phyloP scores from a whole-genome alignment of 306 rosid species.

The Coriaria nepalensis region DNA sequence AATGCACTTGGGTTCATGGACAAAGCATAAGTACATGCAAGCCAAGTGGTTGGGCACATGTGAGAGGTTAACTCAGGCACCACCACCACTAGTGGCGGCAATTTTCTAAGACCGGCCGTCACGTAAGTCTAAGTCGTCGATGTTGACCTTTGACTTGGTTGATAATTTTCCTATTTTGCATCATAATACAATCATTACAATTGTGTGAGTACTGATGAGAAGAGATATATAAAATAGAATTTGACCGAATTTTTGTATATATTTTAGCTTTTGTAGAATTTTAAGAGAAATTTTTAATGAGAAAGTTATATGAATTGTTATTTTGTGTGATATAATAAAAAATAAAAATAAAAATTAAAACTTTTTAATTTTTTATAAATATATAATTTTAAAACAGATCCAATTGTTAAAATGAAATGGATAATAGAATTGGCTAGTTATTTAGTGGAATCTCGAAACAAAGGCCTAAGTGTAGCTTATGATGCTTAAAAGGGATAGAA shows the following conservation, averaged over 20 bases:
- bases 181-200: conserved; percentile 27
- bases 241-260: background rate
- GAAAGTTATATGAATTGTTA: too few species aligned
- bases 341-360: too few species aligned
- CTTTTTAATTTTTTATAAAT: too few species aligned
- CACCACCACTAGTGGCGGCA: conserved; percentile 9
- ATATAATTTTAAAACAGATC: too few species aligned
- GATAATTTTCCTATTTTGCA: conserved; percentile 25
- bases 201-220: conserved; percentile 20
- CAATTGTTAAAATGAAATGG: too few species aligned
- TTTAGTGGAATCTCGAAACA: too few species aligned
- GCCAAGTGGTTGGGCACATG: conserved; percentile 60
- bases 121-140: conserved; percentile 40
- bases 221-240: background rate
- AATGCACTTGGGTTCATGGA: conserved; percentile 73
- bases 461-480: too few species aligned
- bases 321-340: too few species aligned
- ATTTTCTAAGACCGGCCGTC: conserved; percentile 4
- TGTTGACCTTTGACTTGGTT: conserved; percentile 53
- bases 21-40: conserved; percentile 68
- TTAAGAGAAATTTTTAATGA: too few species aligned
- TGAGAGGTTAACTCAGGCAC: conserved; percentile 21
- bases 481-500: too few species aligned
- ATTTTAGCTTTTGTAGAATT: background rate
- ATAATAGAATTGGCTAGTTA: too few species aligned